phyloP scores from a whole-genome alignment of 2,329 filamentous ascomycete genomes.

The Stachybotrys chartarum region DNA sequence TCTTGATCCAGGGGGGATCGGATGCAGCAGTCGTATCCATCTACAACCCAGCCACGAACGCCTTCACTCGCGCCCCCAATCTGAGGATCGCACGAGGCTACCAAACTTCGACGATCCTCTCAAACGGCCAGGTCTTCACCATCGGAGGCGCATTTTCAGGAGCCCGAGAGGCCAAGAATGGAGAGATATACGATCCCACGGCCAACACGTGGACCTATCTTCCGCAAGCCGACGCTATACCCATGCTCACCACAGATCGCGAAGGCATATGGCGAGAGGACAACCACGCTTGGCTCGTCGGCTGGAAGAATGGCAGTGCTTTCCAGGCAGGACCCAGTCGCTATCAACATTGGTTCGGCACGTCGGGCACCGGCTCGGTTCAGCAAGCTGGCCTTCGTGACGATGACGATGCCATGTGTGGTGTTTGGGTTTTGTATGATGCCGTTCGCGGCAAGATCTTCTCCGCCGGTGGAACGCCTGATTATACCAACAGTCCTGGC shows the following conservation, averaged over 20 bases:
- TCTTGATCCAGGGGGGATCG: slow-evolving; percentile 46
- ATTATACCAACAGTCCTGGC: slow-evolving; percentile 32
- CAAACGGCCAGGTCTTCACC: slow-evolving; percentile 47
- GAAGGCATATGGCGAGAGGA: slow-evolving; percentile 41
- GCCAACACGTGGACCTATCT: slow-evolving; percentile 39
- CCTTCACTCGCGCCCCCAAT: slow-evolving; percentile 30
- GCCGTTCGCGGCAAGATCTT: slow-evolving; percentile 50
- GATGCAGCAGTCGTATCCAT: slow-evolving; percentile 40
- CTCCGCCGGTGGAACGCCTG: slow-evolving; percentile 36
- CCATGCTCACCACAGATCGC: slow-evolving; percentile 41
- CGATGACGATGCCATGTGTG: slow-evolving; percentile 43
- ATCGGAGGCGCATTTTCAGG: slow-evolving; percentile 52
- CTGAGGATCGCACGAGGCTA: slow-evolving; percentile 46
- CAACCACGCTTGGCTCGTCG: slow-evolving; percentile 25
- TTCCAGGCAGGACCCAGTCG: slow-evolving; percentile 49
- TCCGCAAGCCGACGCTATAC: slow-evolving; percentile 31
- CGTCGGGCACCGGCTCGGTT: slow-evolving; percentile 28
- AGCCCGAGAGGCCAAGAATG: slow-evolving; percentile 41
- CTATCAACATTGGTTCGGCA: slow-evolving; percentile 50
- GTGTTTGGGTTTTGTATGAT: slow-evolving; percentile 47
- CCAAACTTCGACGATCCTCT: slow-evolving; percentile 41
- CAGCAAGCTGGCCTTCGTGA: slow-evolving; percentile 17
- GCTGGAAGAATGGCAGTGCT: slow-evolving; percentile 37
- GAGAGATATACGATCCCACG: slow-evolving; percentile 43
- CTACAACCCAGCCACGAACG: slow-evolving; percentile 29